Evolutionary conservation across 2,329 filamentous ascomycete species (phyloP), one percentile per base, ranked within the genome.

Genomic region (Aspergillus neotritici): DNA sequence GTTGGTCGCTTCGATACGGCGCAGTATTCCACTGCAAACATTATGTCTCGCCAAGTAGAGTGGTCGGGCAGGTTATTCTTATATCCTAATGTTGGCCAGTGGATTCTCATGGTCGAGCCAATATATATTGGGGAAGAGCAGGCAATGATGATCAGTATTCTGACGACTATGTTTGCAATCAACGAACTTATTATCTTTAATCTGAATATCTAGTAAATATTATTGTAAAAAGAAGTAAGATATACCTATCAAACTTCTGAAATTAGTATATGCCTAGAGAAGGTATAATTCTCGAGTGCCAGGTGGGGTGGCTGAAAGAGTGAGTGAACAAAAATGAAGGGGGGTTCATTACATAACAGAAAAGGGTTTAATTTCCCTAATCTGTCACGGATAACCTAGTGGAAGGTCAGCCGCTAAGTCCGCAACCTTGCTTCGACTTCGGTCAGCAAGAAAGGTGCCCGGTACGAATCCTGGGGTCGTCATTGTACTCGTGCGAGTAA

Each of bases 381-480:
- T 68, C 65, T 68, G 64, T 68, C 49, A 65, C 46, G 65, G 65
- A 68, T 68, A 67, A 58, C 56, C 60, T 46, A 65, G 64, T 64
- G 65, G 65, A 47, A 68, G 65, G 55, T 50, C 49, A 54, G 55
- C 62, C 58, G 60, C 54, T 41, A 65, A 61, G 63, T 55, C 49
- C 49, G 55, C 53, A 50, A 61, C 62, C 62, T 60, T 65, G 65
- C 62, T 65, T 58, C 52, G 65, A 55, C 48, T 48, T 37, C 49
- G 47, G 50, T 53, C 65, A 67, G 62, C 62, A 56, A 60, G 51
- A 62, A 59, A 61, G 61, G 74, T 74, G 73, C 73, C 75, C 71
- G 68, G 71, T 74, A 75, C 73, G 74, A 76, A 73, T 66, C 68
- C 64, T 59, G 66, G 72, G 74, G 69, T 69, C 69, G 70, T 66